These are phyloP conservation scores for Domatiomyces globalis DNA, from an alignment of 2,329 filamentous ascomycete species.

Conservation along the genomic window DNA sequence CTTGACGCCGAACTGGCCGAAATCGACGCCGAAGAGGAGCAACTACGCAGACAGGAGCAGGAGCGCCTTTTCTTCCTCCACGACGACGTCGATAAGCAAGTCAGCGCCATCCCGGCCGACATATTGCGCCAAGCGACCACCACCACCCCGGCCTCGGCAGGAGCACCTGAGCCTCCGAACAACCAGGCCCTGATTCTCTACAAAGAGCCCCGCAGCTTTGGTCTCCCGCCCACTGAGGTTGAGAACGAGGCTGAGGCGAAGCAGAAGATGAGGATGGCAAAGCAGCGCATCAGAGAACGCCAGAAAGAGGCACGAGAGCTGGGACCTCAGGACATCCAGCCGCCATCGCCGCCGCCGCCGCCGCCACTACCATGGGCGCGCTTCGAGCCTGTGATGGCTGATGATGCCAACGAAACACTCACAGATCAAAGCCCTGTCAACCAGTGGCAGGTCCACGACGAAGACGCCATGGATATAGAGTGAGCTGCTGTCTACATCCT, in stretches of 20 bases:
- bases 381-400: background rate
- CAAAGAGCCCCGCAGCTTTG: conserved; percentile 60
- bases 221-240: conserved; percentile 38
- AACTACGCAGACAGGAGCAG: conserved; percentile 31
- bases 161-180: conserved; percentile 32
- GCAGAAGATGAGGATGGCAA: conserved; percentile 65
- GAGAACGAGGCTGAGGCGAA: conserved; percentile 22
- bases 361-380: background rate
- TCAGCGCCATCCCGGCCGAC: conserved; percentile 55
- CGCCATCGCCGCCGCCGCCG: background rate
- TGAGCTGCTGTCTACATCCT: conserved; percentile 1
- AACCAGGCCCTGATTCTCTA: conserved; percentile 65
- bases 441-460: background rate
- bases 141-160: conserved; percentile 10
- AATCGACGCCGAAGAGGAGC: conserved; percentile 42
- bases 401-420: background rate
- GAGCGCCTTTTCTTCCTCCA: conserved; percentile 62
- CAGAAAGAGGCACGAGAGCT: conserved; percentile 27
- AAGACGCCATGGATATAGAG: conserved; percentile 20
- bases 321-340: background rate
- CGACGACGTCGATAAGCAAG: conserved; percentile 62
- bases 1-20: conserved; percentile 75
- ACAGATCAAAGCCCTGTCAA: background rate
- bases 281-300: conserved; percentile 53
- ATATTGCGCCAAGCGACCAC: conserved; percentile 38